Conservation (phyloP, 2,329 filamentous ascomycete genomes). For the Albifimbria verrucaria region DNA sequence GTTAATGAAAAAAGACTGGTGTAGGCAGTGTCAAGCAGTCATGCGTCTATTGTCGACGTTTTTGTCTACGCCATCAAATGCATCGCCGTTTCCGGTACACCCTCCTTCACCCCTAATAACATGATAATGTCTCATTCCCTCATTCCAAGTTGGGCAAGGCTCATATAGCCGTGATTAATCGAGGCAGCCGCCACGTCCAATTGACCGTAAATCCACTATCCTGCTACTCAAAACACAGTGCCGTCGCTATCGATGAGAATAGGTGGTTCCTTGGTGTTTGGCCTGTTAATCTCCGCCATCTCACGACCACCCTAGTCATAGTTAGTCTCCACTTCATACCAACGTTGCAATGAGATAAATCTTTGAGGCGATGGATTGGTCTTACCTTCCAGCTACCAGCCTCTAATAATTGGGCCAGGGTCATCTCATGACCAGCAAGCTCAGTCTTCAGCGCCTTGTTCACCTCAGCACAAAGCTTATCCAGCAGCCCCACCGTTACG, state of each 20-base stretch:
- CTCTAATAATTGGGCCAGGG: constrained; percentile 84
- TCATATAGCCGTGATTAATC: too few species aligned
- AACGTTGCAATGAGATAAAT: too few species aligned
- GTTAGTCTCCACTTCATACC: not conserved
- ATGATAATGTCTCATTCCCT: not conserved
- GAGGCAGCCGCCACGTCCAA: constrained; percentile 10
- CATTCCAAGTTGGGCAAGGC: too few species aligned
- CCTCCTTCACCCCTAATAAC: not conserved
- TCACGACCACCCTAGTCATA: constrained; percentile 74
- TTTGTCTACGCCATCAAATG: not conserved
- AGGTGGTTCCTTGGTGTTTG: constrained; percentile 93
- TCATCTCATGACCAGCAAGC: constrained; percentile 69
- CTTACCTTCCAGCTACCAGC: constrained; percentile 96
- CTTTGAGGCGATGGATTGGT: too few species aligned
- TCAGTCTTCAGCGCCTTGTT: constrained; percentile 61
- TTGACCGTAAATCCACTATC: too few species aligned
- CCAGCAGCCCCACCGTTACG: constrained; percentile 58
- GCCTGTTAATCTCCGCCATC: constrained; percentile 90
- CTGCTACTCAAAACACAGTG: constrained; percentile 72
- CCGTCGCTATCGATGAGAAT: constrained; percentile 96
- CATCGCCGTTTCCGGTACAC: not conserved
- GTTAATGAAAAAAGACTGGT: too few species aligned
- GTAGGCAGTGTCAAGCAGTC: too few species aligned
- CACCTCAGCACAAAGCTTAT: constrained; percentile 49
- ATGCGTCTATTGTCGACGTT: not conserved